Evolutionary conservation across 148 eudicot genomes (phyloP), one percentile per base, ranked within the genome.

Genomic region (Hydrangea macrophylla): DNA sequence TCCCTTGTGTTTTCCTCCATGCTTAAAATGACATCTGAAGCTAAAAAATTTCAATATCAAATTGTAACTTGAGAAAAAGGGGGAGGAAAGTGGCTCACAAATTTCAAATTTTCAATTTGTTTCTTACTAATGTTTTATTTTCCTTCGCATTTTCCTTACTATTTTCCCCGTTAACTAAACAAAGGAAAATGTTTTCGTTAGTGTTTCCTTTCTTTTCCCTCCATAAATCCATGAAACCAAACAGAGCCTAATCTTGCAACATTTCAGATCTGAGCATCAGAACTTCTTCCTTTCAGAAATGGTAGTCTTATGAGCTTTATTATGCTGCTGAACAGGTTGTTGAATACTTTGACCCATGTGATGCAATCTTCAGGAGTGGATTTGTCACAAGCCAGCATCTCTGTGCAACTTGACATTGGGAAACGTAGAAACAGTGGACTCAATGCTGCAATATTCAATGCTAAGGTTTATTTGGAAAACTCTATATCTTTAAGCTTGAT

Each of bases 361-460:
- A 81, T 95, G 65, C 88, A 83, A 68, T 78, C 88, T n/a, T 91
- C 92, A 15, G 99, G 97, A 17, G 96, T 95, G 70, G 97, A 95
- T 81, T 70, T 95, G 79, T 70, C 93, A 17, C 93, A 87, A 44
- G 80, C 97, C 75, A 87, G 75, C 71, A 87, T 95, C 79, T 82
- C 92, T 9, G 97, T 95, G 45, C 84, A 91, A 67, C 89, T 95
- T 70, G 97, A 95, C 74, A 64, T 91, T 62, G 80, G 84, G 60
- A 87, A 84, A 70, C 82, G 60, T 68, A 70, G 64, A 72, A 82
- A 71, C 40, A 64, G 44, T 53, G 75, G 75, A 62, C 66, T 56
- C 30, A 59, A 65, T 55, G 31, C 68, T 55, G 39, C 76, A 68
- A 36, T 74, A 40, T 69, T 70, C 18, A 36, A 61, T 67, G 26